Evolutionary conservation across 139 green algal species (phyloP).

Genomic region (Coccomyxa sp.): DNA sequence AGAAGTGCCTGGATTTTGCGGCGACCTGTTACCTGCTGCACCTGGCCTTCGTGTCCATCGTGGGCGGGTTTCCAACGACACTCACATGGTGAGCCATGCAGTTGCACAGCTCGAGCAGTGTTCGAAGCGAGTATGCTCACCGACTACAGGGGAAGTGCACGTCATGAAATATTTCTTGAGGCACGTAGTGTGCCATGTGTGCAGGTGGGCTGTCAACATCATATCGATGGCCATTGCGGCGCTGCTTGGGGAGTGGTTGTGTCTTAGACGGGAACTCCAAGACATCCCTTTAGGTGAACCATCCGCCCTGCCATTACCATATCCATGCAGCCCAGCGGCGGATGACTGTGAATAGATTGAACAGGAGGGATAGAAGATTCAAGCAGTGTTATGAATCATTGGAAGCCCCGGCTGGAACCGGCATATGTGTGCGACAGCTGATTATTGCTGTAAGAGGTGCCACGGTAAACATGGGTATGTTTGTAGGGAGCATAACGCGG

Average conservation of each 20-base stretch:
- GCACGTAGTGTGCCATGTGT: neutral
- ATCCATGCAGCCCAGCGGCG: neutral
- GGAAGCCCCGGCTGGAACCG: too few relatives aligned
- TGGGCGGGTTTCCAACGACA: conserved; percentile 56
- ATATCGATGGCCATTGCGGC: conserved; percentile 62
- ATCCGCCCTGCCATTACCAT: neutral
- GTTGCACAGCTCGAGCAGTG: neutral
- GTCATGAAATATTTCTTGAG: neutral
- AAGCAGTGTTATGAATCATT: too few relatives aligned
- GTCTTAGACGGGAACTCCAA: conserved; percentile 77
- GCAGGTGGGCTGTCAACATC: conserved; percentile 70
- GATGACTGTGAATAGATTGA: too few relatives aligned
- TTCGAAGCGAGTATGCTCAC: neutral
- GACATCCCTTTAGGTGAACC: conserved; percentile 78
- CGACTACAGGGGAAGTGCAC: neutral
- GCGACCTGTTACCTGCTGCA: conserved; percentile 83
- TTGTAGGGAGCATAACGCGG: neutral
- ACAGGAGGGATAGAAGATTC: too few relatives aligned
- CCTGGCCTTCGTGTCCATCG: conserved; percentile 44
- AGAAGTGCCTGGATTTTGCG: conserved; percentile 95
- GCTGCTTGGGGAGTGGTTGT: conserved; percentile 88
- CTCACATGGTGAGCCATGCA: conserved; percentile 59
- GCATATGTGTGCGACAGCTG: too few relatives aligned
- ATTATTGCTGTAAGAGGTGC: too few relatives aligned
- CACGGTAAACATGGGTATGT: neutral